Base-by-base conservation (phyloP, 2,329 filamentous ascomycete species). In the Cercospora sp. region DNA sequence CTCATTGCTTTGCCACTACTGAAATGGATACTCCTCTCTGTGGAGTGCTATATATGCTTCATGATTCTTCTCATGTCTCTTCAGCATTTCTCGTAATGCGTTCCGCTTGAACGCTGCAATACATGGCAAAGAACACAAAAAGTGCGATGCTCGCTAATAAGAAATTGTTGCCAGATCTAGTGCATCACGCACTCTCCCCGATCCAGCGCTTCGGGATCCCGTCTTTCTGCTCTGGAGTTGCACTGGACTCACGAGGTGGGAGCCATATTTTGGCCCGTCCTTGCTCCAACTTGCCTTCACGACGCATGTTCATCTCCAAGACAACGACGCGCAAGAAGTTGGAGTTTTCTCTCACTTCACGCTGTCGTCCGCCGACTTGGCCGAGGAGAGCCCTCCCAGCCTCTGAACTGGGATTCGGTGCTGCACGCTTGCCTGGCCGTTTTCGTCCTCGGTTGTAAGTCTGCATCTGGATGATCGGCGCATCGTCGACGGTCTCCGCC, bases 301-400 rank as follows among this genome's bases (percentile, higher is more conserved):
- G 84, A 42, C 87, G 84, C 88, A 90, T 90, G 76, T 89, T 89
- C 87, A 89, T 89, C 78, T 90, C 88, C 59, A 89, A 80, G 10
- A 89, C 88, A 16, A 89, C 86, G 71, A 89, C 84, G 40, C 88
- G 84, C 58, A 90, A 78, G 75, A 90, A 90, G 73, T 89, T 84
- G 71, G 84, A 82, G 76, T 90, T 90, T 74, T 90, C 88, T 61
- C 88, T 81, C 30, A 86, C 85, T 73, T 90, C 88, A n/a, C 88
- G 83, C 72, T 87, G 86, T 10, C 87, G 84, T 16, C 84, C 81
- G 10, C 65, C 71, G n/a, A 62, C 72, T 12, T 69, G 69, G 10
- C 68, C 75, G 5, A 78, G 79, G 36, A 81, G 75, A 18, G 80
- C 78, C 67, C 80, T 78, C 16, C 81, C 81, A 28, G 80, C 80